phyloP scores from a whole-genome alignment of 2,329 filamentous ascomycete genomes.

The Pseudogymnoascus sp. region DNA sequence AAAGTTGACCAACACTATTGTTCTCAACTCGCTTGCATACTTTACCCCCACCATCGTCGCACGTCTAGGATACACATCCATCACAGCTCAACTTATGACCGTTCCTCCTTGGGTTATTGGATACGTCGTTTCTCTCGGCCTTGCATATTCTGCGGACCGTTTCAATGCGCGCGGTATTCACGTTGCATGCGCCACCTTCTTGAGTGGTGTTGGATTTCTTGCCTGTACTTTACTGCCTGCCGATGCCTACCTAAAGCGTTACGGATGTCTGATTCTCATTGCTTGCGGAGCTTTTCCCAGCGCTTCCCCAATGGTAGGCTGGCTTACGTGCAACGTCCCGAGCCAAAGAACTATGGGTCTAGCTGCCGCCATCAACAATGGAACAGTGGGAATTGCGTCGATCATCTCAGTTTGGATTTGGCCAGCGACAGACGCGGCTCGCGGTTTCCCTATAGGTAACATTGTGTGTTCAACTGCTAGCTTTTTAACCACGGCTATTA shows the following conservation, averaged over 20 bases:
- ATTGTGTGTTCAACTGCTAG: constrained; percentile 36
- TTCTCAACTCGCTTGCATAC: constrained; percentile 40
- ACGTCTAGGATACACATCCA: constrained; percentile 30
- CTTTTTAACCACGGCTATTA: constrained; percentile 28
- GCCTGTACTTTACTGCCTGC: constrained; percentile 28
- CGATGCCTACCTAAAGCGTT: constrained; percentile 30
- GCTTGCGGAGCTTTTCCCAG: constrained; percentile 61
- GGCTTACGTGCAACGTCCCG: constrained; percentile 46
- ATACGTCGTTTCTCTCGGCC: constrained; percentile 35
- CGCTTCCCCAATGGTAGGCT: constrained; percentile 53
- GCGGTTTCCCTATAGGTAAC: constrained; percentile 42
- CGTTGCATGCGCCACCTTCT: constrained; percentile 25
- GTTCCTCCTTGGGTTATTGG: constrained; percentile 29
- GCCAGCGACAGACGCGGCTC: constrained; percentile 52
- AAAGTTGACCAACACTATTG: constrained; percentile 27
- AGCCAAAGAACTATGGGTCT: constrained; percentile 33
- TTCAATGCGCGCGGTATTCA: constrained; percentile 49
- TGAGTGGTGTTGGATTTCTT: constrained; percentile 31
- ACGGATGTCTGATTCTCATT: constrained; percentile 64
- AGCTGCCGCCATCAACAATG: constrained; percentile 36
- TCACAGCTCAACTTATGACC: constrained; percentile 27
- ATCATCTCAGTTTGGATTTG: constrained; percentile 57
- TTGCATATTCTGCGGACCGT: constrained; percentile 53
- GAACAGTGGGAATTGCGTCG: constrained; percentile 33
- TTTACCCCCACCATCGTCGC: constrained; percentile 49